Conservation (phyloP, 495 filamentous ascomycete species). For the Chaetomium tenue region DNA sequence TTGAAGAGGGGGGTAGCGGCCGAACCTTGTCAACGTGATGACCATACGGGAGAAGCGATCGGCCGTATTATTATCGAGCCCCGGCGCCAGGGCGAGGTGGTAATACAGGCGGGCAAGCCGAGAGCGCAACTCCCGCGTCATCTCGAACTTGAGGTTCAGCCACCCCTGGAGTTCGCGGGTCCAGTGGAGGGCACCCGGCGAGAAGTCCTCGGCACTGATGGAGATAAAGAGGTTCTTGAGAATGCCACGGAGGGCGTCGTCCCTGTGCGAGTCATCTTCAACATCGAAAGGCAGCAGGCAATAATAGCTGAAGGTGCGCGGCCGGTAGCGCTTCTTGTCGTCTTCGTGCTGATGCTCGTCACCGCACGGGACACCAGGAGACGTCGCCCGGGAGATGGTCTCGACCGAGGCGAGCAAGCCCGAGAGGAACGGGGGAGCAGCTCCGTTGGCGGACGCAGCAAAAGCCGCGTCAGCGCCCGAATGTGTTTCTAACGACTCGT, state of each 20-base stretch:
- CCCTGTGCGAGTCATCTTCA: constrained; percentile 71
- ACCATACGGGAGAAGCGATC: constrained; percentile 98
- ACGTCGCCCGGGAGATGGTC: constrained; percentile 50
- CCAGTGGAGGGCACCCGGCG: constrained; percentile 93
- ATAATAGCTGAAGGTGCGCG: constrained; percentile 90
- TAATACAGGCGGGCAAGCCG: constrained; percentile 90
- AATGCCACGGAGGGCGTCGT: constrained; percentile 75
- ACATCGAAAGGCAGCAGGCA: constrained; percentile 80
- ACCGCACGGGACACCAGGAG: constrained; percentile 43
- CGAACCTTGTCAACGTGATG: constrained; percentile 85
- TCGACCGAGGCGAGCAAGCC: constrained; percentile 37
- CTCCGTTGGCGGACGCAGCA: constrained; percentile 26
- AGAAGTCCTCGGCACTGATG: constrained; percentile 88
- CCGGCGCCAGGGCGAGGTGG: constrained; percentile 86
- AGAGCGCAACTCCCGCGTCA: constrained; percentile 74
- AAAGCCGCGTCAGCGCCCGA: constrained; percentile 27
- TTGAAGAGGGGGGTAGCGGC: background rate
- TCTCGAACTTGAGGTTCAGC: constrained; percentile 95
- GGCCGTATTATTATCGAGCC: constrained; percentile 73
- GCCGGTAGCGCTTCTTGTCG: constrained; percentile 66
- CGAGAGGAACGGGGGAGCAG: constrained; percentile 28
- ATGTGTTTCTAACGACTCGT: constrained; percentile 33
- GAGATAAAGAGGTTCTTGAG: constrained; percentile 89
- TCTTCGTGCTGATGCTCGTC: constrained; percentile 35
- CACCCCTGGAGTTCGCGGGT: constrained; percentile 93